phyloP scores from a whole-genome alignment of 805 yeast species.

The Priceomyces medius region DNA sequence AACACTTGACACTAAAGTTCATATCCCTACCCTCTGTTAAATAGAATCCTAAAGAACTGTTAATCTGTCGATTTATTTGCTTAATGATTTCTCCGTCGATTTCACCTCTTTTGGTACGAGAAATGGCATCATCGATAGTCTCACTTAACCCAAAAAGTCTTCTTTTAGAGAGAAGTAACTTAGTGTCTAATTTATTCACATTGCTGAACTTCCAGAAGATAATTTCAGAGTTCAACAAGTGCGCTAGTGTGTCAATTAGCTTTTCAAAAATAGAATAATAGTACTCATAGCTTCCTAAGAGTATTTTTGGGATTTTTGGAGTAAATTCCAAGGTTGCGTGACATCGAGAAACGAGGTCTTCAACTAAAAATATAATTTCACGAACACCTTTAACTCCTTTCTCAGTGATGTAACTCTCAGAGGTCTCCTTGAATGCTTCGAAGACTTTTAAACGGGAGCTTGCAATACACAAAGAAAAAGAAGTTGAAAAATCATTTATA shows the following conservation, averaged over 20 bases:
- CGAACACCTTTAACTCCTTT: neutral
- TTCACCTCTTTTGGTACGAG: constrained; percentile 6
- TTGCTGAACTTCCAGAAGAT: constrained; percentile 13
- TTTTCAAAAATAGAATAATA: neutral
- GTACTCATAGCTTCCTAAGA: neutral
- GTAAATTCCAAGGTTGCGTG: neutral
- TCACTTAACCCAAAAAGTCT: constrained; percentile 3
- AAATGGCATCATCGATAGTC: neutral
- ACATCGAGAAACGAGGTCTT: neutral
- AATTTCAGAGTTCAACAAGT: neutral
- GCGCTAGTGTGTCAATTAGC: neutral
- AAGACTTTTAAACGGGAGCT: constrained; percentile 4
- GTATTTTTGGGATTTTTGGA: neutral
- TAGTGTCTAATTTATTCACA: neutral
- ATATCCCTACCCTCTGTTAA: neutral
- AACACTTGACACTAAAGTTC: neutral
- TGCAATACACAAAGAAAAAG: constrained; percentile 12
- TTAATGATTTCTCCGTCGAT: constrained; percentile 1
- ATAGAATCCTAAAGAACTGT: neutral
- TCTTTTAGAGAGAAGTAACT: neutral
- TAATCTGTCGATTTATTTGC: neutral
- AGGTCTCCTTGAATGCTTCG: neutral
- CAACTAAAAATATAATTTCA: neutral
- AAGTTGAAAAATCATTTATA: constrained; percentile 9
- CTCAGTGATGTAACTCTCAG: too few species aligned